Conservation (phyloP, 495 filamentous ascomycete genomes). For the Tuber microsphaerosporum region DNA sequence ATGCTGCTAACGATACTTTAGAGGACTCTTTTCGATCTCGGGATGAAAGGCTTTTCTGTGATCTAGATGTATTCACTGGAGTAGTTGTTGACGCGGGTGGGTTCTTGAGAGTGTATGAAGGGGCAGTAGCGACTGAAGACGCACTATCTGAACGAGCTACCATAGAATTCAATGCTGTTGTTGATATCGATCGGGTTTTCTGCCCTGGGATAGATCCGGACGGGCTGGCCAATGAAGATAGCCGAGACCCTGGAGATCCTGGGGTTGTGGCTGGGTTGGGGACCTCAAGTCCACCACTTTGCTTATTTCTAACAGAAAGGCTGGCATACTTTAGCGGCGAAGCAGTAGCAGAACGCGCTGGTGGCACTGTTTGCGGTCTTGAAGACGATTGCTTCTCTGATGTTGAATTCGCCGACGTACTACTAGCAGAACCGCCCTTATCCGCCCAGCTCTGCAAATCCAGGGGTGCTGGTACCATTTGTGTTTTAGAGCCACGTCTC, state of each 20-base stretch:
- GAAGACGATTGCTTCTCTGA: constrained; percentile 19
- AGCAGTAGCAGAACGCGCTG: constrained; percentile 30
- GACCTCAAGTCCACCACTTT: constrained; percentile 34
- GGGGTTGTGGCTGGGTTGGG: constrained; percentile 24
- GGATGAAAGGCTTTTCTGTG: constrained; percentile 33
- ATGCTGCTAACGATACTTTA: constrained; percentile 37
- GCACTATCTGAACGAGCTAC: constrained; percentile 37
- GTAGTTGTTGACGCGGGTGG: constrained; percentile 31
- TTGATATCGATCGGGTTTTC: constrained; percentile 34
- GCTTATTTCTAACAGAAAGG: constrained; percentile 28
- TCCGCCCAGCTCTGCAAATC: constrained; percentile 23
- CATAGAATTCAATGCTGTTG: constrained; percentile 33
- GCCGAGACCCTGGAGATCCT: constrained; percentile 34
- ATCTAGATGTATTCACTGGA: constrained; percentile 23
- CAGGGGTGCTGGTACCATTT: constrained; percentile 24
- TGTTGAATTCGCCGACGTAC: constrained; percentile 27
- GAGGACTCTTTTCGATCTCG: constrained; percentile 35
- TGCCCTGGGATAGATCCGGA: constrained; percentile 17
- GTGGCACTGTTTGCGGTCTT: constrained; percentile 26
- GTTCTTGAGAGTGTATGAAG: constrained; percentile 15
- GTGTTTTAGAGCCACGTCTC: constrained; percentile 28
- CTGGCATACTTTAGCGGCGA: constrained; percentile 28
- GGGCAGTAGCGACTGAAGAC: constrained; percentile 32
- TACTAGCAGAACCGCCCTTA: constrained; percentile 21
- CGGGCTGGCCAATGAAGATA: constrained; percentile 34